Evolutionary conservation across 805 yeast genomes (phyloP).

Genomic region (Monosporozyma aerobia): DNA sequence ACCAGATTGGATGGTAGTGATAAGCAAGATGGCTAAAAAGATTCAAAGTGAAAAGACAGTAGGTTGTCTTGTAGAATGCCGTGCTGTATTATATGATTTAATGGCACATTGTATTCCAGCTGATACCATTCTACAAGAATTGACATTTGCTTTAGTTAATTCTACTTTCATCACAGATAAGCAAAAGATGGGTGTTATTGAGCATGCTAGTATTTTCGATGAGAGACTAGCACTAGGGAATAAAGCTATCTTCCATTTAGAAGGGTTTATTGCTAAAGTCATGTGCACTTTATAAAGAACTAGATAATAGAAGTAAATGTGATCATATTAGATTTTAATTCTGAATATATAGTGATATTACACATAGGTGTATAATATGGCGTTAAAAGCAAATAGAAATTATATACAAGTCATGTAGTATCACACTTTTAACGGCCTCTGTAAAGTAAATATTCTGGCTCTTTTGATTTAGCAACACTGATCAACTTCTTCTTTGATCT

Average conservation of each 20-base stretch:
- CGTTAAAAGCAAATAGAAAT: neutral
- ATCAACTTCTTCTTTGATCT: conserved; percentile 60
- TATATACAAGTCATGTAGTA: conserved; percentile 8
- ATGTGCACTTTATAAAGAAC: conserved; percentile 58
- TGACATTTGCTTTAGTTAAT: conserved; percentile 40
- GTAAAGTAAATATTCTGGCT: conserved; percentile 47
- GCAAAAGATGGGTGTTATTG: conserved; percentile 41
- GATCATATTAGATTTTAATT: neutral
- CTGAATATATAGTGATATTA: neutral
- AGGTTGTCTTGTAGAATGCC: conserved; percentile 41
- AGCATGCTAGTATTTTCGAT: conserved; percentile 60
- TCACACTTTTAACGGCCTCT: conserved; percentile 43
- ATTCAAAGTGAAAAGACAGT: conserved; percentile 59
- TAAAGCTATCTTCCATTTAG: conserved; percentile 88
- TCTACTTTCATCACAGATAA: conserved; percentile 13
- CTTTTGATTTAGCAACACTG: conserved; percentile 43
- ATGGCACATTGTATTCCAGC: conserved; percentile 93
- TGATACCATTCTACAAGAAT: conserved; percentile 58
- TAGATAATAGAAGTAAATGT: neutral
- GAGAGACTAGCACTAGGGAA: conserved; percentile 80
- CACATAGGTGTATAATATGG: neutral
- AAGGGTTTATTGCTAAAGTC: conserved; percentile 82
- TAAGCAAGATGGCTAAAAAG: conserved; percentile 51
- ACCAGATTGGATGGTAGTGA: conserved; percentile 88
- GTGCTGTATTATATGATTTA: conserved; percentile 71